Evolutionary conservation across 306 rosid genomes (phyloP).

Genomic region (Lathyrus aphaca): DNA sequence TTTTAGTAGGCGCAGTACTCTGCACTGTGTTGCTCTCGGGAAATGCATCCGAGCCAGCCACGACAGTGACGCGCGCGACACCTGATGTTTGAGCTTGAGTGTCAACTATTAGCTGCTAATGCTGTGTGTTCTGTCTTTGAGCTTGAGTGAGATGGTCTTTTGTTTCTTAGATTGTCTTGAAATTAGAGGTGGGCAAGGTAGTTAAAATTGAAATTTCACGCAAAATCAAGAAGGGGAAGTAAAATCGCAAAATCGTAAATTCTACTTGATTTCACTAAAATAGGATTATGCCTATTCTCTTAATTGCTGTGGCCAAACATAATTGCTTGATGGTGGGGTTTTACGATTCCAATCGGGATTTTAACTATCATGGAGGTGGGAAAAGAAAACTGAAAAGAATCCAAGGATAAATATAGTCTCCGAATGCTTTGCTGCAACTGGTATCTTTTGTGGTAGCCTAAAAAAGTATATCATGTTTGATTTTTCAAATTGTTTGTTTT

Average conservation of each 20-base stretch:
- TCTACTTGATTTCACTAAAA: too few species aligned
- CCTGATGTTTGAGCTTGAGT: background rate
- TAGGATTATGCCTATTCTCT: too few species aligned
- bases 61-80: too few species aligned
- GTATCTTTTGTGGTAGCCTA: too few species aligned
- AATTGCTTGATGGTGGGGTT: too few species aligned
- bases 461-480: background rate
- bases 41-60: too few species aligned
- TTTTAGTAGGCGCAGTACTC: background rate
- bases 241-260: too few species aligned
- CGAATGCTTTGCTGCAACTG: background rate
- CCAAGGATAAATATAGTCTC: conserved; percentile 4
- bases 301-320: too few species aligned
- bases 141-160: background rate
- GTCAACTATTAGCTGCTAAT: background rate
- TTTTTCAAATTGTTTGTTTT: conserved; percentile 27
- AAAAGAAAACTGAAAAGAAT: background rate
- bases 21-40: background rate
- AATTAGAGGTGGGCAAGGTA: too few species aligned
- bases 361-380: background rate
- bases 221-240: too few species aligned
- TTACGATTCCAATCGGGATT: too few species aligned
- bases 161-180: conserved; percentile 18
- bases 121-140: background rate
- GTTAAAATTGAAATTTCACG: too few species aligned